A percentile compares a stretch with the other conserved stretches of the same genome.
These are phyloP conservation scores for Escovopsis sp. DNA, from an alignment of 2,329 filamentous ascomycete species.

Conservation along the genomic window DNA sequence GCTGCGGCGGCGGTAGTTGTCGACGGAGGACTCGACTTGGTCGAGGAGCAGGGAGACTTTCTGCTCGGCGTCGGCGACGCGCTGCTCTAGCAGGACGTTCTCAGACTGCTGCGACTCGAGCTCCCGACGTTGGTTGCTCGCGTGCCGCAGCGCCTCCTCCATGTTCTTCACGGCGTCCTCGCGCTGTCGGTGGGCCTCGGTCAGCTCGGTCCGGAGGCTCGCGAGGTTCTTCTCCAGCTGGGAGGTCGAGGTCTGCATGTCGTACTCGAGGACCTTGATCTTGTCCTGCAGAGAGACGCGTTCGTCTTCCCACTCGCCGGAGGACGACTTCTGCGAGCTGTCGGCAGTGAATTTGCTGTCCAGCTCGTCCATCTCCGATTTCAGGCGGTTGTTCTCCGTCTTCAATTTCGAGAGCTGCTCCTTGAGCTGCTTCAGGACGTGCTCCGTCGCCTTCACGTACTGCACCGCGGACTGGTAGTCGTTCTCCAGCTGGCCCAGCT, in stretches of 20 bases:
- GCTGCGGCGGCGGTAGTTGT: conserved; percentile 76
- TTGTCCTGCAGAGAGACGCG: conserved; percentile 50
- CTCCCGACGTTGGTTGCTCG: conserved; percentile 47
- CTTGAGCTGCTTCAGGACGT: conserved; percentile 98
- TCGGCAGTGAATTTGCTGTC: conserved; percentile 35
- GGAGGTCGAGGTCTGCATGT: conserved; percentile 48
- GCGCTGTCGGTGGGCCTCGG: conserved; percentile 50
- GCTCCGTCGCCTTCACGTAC: conserved; percentile 96
- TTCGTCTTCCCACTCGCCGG: conserved; percentile 60
- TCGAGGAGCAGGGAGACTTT: conserved; percentile 88
- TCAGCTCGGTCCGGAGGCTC: conserved; percentile 54
- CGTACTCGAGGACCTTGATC: conserved; percentile 52
- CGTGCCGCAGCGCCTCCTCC: conserved; percentile 37
- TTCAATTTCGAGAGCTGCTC: conserved; percentile 92
- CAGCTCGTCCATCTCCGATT: conserved; percentile 60
- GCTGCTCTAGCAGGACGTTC: conserved; percentile 65
- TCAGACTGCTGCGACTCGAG: conserved; percentile 72
- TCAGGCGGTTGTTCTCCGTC: conserved; percentile 65
- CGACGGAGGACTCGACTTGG: conserved; percentile 85
- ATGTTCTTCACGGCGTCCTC: conserved; percentile 44
- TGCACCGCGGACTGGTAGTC: conserved; percentile 97
- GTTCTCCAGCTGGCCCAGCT: conserved; percentile 83
- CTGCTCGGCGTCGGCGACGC: conserved; percentile 77
- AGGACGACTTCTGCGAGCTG: conserved; percentile 20
- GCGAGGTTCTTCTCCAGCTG: conserved; percentile 58